A percentile compares a stretch with the other conserved stretches of the same genome.
Conservation (phyloP, 441 rosid species). For the Gossypium davidsonii region DNA sequence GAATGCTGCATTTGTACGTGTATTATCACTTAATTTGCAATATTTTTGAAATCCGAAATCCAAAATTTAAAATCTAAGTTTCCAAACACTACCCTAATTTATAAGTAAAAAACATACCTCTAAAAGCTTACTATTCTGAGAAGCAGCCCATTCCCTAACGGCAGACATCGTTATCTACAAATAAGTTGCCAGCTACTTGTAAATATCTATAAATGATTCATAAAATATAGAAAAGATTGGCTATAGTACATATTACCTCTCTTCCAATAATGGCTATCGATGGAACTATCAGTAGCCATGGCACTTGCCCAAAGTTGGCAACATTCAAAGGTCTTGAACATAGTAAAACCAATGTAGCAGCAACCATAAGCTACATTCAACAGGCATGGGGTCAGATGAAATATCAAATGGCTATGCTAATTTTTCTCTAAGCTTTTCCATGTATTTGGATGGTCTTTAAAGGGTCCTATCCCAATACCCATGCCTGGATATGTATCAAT, state of each 20-base stretch:
- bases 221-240: background rate
- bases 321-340: slow-evolving; percentile 71
- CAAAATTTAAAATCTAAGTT: too few relatives aligned
- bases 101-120: slow-evolving; percentile 40
- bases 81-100: too few relatives aligned
- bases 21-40: too few relatives aligned
- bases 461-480: background rate
- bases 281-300: slow-evolving; percentile 83
- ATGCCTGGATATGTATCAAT: background rate
- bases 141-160: slow-evolving; percentile 97
- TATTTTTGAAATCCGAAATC: too few relatives aligned
- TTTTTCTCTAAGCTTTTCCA: too few relatives aligned
- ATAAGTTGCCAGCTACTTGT: slow-evolving; percentile 15
- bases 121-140: slow-evolving; percentile 63
- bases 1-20: too few relatives aligned
- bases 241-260: slow-evolving; percentile 46
- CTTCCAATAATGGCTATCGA: slow-evolving; percentile 85
- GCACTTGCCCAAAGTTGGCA: slow-evolving; percentile 45
- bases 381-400: slow-evolving; percentile 15
- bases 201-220: background rate
- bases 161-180: slow-evolving; percentile 95
- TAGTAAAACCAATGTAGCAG: slow-evolving; percentile 74
- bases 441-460: background rate
- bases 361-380: slow-evolving; percentile 87
- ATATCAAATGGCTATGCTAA: background rate